Conservation (phyloP, 78 protist genomes). For the Dictyostelium capitatum region DNA sequence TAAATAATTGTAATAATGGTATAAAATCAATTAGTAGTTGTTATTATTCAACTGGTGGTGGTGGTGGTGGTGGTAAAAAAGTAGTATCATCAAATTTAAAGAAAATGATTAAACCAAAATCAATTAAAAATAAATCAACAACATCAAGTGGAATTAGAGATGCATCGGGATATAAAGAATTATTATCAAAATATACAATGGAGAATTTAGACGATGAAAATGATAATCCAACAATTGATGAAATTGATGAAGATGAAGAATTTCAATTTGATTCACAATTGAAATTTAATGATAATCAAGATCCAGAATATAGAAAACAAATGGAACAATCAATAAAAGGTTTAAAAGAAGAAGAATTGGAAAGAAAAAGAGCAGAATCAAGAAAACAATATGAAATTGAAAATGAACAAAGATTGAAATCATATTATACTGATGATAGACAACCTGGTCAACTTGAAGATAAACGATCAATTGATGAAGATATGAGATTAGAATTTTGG, state of each 20-base stretch:
- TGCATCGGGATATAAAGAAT: too few species aligned
- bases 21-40: not conserved
- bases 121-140: not conserved
- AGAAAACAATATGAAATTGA: not conserved
- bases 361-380: not conserved
- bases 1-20: not conserved
- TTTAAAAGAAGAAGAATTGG: not conserved
- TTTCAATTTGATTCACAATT: conserved; percentile 4
- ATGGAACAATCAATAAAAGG: not conserved
- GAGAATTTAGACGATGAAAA: not conserved
- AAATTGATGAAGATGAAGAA: not conserved
- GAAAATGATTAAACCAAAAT: not conserved
- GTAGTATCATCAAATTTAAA: not conserved
- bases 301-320: not conserved
- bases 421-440: not conserved
- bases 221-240: not conserved
- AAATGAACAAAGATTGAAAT: not conserved
- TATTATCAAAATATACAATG: conserved; percentile 23
- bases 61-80: not conserved
- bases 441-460: not conserved
- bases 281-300: conserved; percentile 7
- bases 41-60: not conserved
- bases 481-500: conserved; percentile 55
- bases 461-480: conserved; percentile 24
- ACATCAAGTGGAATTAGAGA: not conserved